Conservation (phyloP, 371 early-diverging fungal genomes). For the Rhizopus microsporus region DNA sequence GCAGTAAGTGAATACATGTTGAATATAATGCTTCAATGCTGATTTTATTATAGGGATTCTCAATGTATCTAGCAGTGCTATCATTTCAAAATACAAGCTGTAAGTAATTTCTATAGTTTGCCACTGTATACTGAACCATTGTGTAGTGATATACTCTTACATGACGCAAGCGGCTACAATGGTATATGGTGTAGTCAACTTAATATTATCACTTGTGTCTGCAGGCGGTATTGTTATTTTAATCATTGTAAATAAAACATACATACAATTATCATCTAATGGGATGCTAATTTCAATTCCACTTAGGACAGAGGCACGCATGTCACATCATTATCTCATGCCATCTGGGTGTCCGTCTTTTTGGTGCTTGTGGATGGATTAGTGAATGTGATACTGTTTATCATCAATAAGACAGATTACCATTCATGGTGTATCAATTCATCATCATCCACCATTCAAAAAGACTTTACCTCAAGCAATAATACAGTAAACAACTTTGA, state of each 20-base stretch:
- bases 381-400: conserved; percentile 30
- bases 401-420: conserved; percentile 15
- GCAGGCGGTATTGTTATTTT: conserved; percentile 24
- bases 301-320: conserved; percentile 4
- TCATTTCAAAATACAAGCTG: conserved; percentile 34
- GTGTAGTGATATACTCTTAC: conserved; percentile 31
- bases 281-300: background rate
- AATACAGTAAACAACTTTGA: conserved; percentile 7
- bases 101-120: conserved; percentile 13
- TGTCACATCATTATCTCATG: conserved; percentile 18
- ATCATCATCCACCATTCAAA: conserved; percentile 11
- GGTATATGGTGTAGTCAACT: conserved; percentile 29
- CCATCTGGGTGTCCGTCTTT: conserved; percentile 27
- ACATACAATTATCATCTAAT: background rate
- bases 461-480: background rate
- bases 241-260: conserved; percentile 13
- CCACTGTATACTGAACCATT: background rate
- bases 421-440: conserved; percentile 15
- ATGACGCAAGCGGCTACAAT: conserved; percentile 19
- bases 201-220: conserved; percentile 27
- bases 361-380: conserved; percentile 27
- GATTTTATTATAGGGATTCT: conserved; percentile 21
- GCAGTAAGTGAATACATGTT: conserved; percentile 22
- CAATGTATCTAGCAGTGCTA: conserved; percentile 36
- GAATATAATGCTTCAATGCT: background rate